Base-by-base conservation (phyloP, 257 asterid genomes). In the Solanum habrochaites region DNA sequence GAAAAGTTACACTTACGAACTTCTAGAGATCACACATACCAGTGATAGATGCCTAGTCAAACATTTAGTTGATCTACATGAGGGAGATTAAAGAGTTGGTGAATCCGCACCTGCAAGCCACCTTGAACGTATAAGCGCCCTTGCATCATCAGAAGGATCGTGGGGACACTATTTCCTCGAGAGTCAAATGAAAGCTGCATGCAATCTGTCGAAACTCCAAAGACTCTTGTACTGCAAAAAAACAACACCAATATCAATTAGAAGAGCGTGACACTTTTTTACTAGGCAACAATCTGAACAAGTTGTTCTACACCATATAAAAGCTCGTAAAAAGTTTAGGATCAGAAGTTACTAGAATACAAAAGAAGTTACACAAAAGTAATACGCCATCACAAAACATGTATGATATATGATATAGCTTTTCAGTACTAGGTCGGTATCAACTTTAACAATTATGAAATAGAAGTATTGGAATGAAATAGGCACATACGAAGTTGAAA, bases 101-200 rank as follows among this genome's bases (percentile, higher is more conserved):
- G 15, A 29, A n/a, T 66, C 13, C 82, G 35, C 87, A 96, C 99
- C 97, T 94, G 95, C 87, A 96, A 91, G 66, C 99, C 98, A 29
- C 99, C 96, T 86, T 92, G 96, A 64, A 87, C 78, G 86, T 96
- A 93, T 89, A 96, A 89, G 78, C 97, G 94, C 25, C 97, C 89
- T 86, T 96, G 98, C 99, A 96, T 95, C 98, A 96, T 93, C 71
- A 96, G 89, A 31, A 96, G 94, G 87, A 95, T 95, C 21, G 97
- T 96, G 3, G 99, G 99, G 18, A 96, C 96, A 32, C 96, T 92
- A 81, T 96, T 96, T 64, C 98, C 99, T 88, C 99, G 87, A 58
- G 94, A 86, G 88, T 96, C 99, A 83, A 91, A 93, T 16, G 98
- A 96, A 73, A 96, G 98, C 91, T 96, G 99, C 99, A 96, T 96